phyloP scores from a whole-genome alignment of 2,329 filamentous ascomycete genomes.

The Ophiostoma ips region DNA sequence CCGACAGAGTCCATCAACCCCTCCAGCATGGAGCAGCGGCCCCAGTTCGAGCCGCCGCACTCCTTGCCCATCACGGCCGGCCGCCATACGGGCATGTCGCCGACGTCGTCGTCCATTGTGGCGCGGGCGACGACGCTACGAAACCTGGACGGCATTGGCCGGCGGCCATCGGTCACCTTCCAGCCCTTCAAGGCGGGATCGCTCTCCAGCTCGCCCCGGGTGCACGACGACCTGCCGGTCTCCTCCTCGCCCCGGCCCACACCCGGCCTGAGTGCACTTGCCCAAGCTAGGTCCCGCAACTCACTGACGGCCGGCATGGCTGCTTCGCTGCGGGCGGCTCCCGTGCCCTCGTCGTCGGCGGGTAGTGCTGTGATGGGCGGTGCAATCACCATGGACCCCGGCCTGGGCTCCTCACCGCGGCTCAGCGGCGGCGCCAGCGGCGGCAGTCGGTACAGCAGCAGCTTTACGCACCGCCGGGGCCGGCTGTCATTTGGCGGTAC shows the following conservation, averaged over 20 bases:
- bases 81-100: neutral
- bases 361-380: conserved; percentile 7
- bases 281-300: conserved; percentile 52
- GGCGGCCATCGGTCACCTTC: conserved; percentile 76
- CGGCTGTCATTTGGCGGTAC: conserved; percentile 63
- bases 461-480: conserved; percentile 74
- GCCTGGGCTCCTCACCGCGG: conserved; percentile 57
- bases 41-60: conserved; percentile 27
- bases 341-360: conserved; percentile 26
- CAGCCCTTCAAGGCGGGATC: conserved; percentile 95
- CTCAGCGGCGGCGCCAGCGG: conserved; percentile 25
- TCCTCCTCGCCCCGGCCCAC: conserved; percentile 41
- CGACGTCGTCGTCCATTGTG: conserved; percentile 13
- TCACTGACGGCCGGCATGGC: conserved; percentile 66
- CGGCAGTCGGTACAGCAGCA: conserved; percentile 81
- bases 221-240: conserved; percentile 34
- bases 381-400: conserved; percentile 32
- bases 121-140: conserved; percentile 24
- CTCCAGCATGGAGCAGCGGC: conserved; percentile 25
- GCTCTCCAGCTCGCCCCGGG: conserved; percentile 69
- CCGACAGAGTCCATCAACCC: conserved; percentile 36
- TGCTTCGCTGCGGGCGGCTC: conserved; percentile 53
- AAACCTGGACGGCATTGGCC: conserved; percentile 38
- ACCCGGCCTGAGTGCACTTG: conserved; percentile 34
- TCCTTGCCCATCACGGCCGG: conserved; percentile 37